Conservation (phyloP, 345 rosid species). For the Eucalyptus cladocalyx region DNA sequence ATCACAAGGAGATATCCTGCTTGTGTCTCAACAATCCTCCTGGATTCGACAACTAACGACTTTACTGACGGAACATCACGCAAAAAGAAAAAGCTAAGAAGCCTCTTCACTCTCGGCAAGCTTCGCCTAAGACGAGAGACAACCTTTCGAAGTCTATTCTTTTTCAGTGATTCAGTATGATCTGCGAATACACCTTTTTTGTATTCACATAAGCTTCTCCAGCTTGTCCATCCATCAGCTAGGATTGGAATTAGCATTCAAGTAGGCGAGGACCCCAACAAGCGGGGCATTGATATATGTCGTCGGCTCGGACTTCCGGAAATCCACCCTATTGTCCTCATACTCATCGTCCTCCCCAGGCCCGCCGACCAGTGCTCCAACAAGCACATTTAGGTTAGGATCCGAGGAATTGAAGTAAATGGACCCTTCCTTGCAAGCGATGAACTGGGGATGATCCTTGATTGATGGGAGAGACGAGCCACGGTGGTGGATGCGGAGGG, state of each 20-base stretch:
- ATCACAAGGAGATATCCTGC: background rate
- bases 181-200: background rate
- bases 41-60: background rate
- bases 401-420: constrained; percentile 56
- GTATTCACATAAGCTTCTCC: background rate
- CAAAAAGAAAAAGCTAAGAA: background rate
- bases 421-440: constrained; percentile 76
- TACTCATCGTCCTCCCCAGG: constrained; percentile 72
- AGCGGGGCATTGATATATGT: constrained; percentile 94
- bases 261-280: constrained; percentile 84
- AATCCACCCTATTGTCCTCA: constrained; percentile 59
- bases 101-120: constrained; percentile 26
- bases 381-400: constrained; percentile 59
- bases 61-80: background rate
- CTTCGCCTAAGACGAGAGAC: constrained; percentile 35
- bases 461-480: constrained; percentile 76
- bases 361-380: constrained; percentile 91
- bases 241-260: constrained; percentile 60
- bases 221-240: background rate
- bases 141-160: background rate
- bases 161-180: background rate
- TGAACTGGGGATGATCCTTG: constrained; percentile 46
- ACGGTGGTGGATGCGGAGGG: constrained; percentile 81
- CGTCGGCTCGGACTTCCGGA: constrained; percentile 79
- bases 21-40: background rate